Evolutionary conservation across 768 basidiomycete genomes (phyloP), one percentile per base, ranked within the genome.

Genomic region (Tricholoma terreum): DNA sequence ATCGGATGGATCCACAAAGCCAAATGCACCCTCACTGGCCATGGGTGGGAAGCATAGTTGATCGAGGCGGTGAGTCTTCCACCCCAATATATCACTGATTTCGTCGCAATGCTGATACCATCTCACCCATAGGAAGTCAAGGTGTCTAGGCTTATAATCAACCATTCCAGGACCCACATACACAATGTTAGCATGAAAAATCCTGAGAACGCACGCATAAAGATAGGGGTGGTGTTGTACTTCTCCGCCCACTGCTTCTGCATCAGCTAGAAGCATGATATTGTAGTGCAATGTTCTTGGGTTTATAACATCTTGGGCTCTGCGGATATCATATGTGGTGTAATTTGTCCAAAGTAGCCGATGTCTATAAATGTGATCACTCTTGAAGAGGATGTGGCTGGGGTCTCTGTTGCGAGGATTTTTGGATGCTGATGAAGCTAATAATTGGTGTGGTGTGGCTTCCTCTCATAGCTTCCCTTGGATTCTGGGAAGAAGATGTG

Each of bases 61-160:
- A 22, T 64, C 61, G 6, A 62, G 46, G 14, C 15, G 50, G 33
- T 33, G n/a, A 27, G 49, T 35, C 9, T 35, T 35, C 34, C 34
- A 35, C 9, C 34, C 34, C 34, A 35, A 35, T n/a, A n/a, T 27
- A 12, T 36, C 35, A 36, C 11, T 36, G 35, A 12, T 36, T 36
- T 10, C 11, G 27, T 46, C n/a, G 15, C 34, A 6, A 24, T 38
- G 11, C 21, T 48, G 15, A 35, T 31, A 60, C 62, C 62, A 63
- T 14, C 42, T 22, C 8, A 63, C 52, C 59, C 61, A 63, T 4
- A 63, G 46, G 38, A 63, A 61, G 2, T 57, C 56, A 14, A 61
- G 17, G 15, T 48, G 38, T n/a, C 35, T 11, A 15, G 49, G 15
- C 7, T 24, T 15, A 30, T 45, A 56, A 45, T 30, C 1, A 6